phyloP scores from a whole-genome alignment of 2,329 filamentous ascomycete genomes.

The Cercospora zeina region DNA sequence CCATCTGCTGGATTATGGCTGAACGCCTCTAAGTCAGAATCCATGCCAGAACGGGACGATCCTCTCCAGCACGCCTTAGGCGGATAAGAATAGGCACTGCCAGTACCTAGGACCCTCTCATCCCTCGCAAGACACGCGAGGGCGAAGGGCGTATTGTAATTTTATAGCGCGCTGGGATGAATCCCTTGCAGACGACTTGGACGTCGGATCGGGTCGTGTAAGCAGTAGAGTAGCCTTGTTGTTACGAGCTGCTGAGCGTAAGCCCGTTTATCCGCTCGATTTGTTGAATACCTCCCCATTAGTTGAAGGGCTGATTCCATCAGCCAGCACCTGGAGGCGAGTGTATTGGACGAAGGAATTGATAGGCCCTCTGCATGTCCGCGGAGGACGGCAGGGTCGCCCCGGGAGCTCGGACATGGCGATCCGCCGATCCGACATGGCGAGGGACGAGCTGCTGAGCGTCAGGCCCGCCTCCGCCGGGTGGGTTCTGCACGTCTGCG shows the following conservation, averaged over 20 bases:
- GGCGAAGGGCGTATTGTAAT: no score
- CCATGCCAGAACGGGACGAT: neutral
- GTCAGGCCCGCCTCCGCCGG: no score
- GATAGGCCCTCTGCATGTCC: no score
- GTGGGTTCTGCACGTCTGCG: no score
- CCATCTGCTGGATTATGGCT: neutral
- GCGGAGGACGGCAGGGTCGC: no score
- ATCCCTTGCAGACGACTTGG: no score
- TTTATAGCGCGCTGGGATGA: no score
- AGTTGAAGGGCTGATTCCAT: neutral
- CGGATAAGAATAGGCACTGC: neutral
- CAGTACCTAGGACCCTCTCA: neutral
- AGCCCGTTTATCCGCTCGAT: constrained; percentile 22
- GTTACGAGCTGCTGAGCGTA: constrained; percentile 37
- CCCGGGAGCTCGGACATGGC: no score
- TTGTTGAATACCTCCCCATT: constrained; percentile 19
- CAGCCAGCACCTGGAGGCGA: neutral
- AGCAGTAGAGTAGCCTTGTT: constrained; percentile 27
- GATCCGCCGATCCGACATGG: no score
- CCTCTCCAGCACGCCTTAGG: neutral
- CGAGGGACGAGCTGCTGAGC: no score
- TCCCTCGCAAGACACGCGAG: neutral
- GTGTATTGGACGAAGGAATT: no score
- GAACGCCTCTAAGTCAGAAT: neutral
- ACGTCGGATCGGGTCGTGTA: no score